Evolutionary conservation across 331 rosid genomes (phyloP).

Genomic region (Cydonia oblonga): DNA sequence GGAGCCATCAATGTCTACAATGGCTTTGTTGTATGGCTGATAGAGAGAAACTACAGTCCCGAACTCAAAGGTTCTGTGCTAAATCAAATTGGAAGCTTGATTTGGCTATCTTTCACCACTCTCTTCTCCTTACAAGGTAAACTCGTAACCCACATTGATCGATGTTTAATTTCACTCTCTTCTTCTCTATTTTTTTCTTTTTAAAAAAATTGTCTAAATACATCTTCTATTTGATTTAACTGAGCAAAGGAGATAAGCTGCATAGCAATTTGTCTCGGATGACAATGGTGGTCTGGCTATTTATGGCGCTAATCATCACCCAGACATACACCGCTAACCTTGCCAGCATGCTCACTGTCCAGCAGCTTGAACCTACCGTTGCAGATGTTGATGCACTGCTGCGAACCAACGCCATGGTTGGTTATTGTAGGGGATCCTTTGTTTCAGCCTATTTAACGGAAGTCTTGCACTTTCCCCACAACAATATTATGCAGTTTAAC

Average conservation of each 20-base stretch:
- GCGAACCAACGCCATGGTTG: constrained; percentile 17
- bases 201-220: neutral
- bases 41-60: constrained; percentile 27
- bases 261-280: constrained; percentile 28
- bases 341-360: constrained; percentile 29
- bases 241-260: constrained; percentile 17
- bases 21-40: constrained; percentile 41
- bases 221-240: neutral
- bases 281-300: constrained; percentile 33
- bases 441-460: constrained; percentile 11
- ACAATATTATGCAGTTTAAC: constrained; percentile 6
- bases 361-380: constrained; percentile 20
- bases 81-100: constrained; percentile 23
- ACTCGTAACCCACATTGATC: neutral
- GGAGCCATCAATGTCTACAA: constrained; percentile 23
- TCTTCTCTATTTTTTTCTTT: neutral
- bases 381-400: constrained; percentile 12
- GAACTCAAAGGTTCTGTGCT: constrained; percentile 21
- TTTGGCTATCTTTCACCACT: constrained; percentile 31
- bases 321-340: constrained; percentile 38
- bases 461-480: constrained; percentile 4
- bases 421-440: constrained; percentile 18
- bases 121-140: constrained; percentile 34
- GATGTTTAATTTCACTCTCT: neutral
- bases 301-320: constrained; percentile 27